phyloP scores from a whole-genome alignment of 352 stramenopile species.

The Globisporangium cylindrosporum region DNA sequence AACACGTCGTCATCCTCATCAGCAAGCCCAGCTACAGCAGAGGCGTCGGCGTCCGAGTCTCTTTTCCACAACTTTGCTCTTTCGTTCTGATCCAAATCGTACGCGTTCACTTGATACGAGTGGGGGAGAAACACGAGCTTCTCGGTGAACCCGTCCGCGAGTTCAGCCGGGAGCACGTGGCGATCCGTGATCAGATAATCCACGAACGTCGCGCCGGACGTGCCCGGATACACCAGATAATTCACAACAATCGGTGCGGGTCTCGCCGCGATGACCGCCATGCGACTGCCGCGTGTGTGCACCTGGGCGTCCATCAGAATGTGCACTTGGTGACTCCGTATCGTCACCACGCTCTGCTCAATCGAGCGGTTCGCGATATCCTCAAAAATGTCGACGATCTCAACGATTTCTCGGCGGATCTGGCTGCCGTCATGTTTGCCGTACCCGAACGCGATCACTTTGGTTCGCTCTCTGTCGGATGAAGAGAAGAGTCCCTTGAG shows the following conservation, averaged over 20 bases:
- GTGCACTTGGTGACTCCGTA: constrained; percentile 36
- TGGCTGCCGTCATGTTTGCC: constrained; percentile 59
- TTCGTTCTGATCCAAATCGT: constrained; percentile 19
- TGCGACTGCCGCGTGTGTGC: constrained; percentile 54
- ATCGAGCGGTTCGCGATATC: constrained; percentile 42
- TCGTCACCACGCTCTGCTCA: constrained; percentile 33
- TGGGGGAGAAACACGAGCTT: constrained; percentile 70
- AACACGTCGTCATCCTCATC: constrained; percentile 24
- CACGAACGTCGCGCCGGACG: constrained; percentile 64
- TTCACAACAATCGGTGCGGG: constrained; percentile 72
- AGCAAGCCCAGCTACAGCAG: neutral
- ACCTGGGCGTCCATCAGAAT: constrained; percentile 85
- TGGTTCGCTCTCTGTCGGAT: constrained; percentile 24
- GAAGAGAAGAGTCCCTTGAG: constrained; percentile 69
- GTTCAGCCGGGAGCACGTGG: constrained; percentile 42
- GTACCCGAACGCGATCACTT: constrained; percentile 53
- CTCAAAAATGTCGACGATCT: constrained; percentile 50
- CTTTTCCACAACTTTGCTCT: constrained; percentile 24
- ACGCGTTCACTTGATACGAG: constrained; percentile 86
- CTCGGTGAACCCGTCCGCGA: constrained; percentile 51
- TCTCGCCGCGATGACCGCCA: constrained; percentile 44
- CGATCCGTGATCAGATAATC: constrained; percentile 76
- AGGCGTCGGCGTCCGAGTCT: neutral
- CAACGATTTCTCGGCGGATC: constrained; percentile 30
- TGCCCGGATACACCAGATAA: constrained; percentile 84